Conservation (phyloP, 352 stramenopile genomes). For the Phytophthora parvispora region DNA sequence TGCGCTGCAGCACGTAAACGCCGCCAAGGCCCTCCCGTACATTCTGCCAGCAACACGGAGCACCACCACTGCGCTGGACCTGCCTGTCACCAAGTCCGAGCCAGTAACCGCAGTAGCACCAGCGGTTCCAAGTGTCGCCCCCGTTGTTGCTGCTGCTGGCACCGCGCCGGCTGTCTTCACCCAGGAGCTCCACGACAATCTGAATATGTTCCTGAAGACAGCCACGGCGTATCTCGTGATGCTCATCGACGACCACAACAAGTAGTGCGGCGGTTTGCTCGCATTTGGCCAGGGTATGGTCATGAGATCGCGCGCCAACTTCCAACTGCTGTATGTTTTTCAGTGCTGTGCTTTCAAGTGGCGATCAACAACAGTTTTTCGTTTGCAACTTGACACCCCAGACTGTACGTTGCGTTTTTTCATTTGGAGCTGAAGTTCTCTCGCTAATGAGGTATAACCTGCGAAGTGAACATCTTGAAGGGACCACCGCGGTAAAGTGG, state of each 20-base stretch:
- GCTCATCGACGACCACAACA: constrained; percentile 37
- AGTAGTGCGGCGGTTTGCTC: constrained; percentile 7
- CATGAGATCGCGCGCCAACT: background rate
- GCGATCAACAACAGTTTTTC: background rate
- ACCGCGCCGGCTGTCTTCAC: constrained; percentile 17
- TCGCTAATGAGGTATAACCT: background rate
- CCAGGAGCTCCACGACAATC: constrained; percentile 31
- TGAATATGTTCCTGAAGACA: constrained; percentile 49
- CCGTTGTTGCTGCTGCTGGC: background rate
- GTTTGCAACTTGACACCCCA: background rate
- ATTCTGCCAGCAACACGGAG: constrained; percentile 17
- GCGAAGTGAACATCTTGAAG: background rate
- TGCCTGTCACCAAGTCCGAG: background rate
- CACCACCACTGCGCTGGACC: background rate
- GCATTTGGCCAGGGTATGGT: background rate
- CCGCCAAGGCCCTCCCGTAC: constrained; percentile 18
- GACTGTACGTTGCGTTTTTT: background rate
- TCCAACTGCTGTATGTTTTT: constrained; percentile 27
- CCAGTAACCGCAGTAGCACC: background rate
- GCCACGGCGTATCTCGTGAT: constrained; percentile 44
- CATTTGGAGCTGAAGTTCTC: too few species aligned
- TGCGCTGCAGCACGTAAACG: background rate
- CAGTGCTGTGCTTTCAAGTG: background rate
- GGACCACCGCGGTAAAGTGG: background rate
- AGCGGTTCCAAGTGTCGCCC: background rate